phyloP scores from a whole-genome alignment of 495 filamentous ascomycete genomes.

The Pyrenula massariospora region DNA sequence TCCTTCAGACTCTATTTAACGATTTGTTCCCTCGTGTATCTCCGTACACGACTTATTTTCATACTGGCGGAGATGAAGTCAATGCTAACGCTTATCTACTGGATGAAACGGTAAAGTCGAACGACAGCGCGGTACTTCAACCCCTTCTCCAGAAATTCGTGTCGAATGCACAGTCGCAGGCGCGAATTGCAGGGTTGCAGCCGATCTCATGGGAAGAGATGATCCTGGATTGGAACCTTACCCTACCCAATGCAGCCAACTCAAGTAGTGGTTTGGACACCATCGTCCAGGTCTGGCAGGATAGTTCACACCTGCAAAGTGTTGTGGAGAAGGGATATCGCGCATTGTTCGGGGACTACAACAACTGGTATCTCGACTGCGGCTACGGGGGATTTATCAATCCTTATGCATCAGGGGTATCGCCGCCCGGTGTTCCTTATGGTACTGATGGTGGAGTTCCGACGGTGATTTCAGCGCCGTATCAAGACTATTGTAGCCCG shows the following conservation, averaged over 20 bases:
- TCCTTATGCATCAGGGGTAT: constrained; percentile 3
- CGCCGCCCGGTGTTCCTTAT: not conserved
- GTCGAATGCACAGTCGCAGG: constrained; percentile 47
- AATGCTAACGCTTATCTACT: constrained; percentile 60
- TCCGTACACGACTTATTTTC: constrained; percentile 60
- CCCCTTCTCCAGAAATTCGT: constrained; percentile 64
- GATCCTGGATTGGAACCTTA: constrained; percentile 62
- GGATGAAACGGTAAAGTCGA: constrained; percentile 58
- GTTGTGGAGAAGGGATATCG: constrained; percentile 50
- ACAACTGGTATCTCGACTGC: constrained; percentile 78
- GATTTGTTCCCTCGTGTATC: constrained; percentile 62
- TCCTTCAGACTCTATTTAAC: constrained; percentile 54
- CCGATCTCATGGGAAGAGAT: constrained; percentile 80
- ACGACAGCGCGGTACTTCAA: constrained; percentile 44
- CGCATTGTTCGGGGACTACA: constrained; percentile 61
- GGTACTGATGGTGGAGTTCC: constrained; percentile 1
- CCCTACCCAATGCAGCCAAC: constrained; percentile 22
- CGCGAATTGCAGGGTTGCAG: constrained; percentile 44
- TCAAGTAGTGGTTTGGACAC: constrained; percentile 28
- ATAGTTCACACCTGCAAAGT: constrained; percentile 37
- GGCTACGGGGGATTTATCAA: constrained; percentile 68
- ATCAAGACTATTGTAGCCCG: constrained; percentile 64
- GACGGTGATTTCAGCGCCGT: constrained; percentile 31
- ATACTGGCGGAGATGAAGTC: constrained; percentile 76
- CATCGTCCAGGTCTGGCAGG: constrained; percentile 66